Evolutionary conservation across 1,139 yeast species (phyloP).

Genomic region (Kodamaea derodonti): DNA sequence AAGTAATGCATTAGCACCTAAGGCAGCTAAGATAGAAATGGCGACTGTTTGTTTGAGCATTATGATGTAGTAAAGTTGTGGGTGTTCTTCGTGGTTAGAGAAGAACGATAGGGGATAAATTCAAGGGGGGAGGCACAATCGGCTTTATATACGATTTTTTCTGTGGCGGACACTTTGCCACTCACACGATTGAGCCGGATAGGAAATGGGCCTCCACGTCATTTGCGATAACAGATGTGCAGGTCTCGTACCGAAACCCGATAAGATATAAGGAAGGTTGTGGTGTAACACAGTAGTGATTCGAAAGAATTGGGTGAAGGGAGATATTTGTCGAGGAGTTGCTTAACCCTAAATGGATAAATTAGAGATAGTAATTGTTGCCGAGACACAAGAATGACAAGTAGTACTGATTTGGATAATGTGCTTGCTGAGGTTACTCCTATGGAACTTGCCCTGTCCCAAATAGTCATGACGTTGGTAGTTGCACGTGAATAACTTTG

Average conservation of each 20-base stretch:
- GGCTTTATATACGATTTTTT: background rate
- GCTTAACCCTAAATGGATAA: background rate
- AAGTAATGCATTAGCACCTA: constrained; percentile 62
- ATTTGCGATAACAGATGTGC: too few relatives aligned
- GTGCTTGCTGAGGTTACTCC: too few relatives aligned
- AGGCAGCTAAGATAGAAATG: constrained; percentile 51
- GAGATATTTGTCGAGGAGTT: background rate
- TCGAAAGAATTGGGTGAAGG: too few relatives aligned
- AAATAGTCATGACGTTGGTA: background rate
- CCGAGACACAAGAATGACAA: too few relatives aligned
- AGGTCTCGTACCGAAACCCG: too few relatives aligned
- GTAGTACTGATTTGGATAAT: too few relatives aligned
- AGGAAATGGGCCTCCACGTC: too few relatives aligned
- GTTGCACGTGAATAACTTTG: background rate
- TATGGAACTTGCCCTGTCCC: background rate
- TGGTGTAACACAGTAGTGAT: too few relatives aligned
- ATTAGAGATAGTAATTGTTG: background rate
- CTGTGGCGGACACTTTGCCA: background rate
- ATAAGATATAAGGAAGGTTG: too few relatives aligned
- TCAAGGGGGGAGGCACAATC: background rate
- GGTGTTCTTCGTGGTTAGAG: background rate
- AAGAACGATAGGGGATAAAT: background rate
- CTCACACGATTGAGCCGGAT: background rate
- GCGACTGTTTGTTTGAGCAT: constrained; percentile 49
- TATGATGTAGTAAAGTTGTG: constrained; percentile 13